Conservation (phyloP, 179 eudicot genomes). For the Beta lomatogona region DNA sequence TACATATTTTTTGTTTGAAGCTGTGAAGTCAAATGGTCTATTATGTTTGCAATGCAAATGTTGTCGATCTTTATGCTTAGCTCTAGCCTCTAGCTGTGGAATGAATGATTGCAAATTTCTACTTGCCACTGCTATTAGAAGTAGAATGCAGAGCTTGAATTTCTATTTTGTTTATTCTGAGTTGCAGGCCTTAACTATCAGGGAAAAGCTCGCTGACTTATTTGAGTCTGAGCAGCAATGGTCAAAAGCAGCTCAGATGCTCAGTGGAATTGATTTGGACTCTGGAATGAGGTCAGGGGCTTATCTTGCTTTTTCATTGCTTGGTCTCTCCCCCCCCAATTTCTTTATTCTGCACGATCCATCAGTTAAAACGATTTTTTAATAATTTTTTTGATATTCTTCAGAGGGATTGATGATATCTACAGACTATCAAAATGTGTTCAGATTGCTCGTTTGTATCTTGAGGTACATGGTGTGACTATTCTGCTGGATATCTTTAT, state of each 20-base stretch:
- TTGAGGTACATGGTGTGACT: conserved; percentile 62
- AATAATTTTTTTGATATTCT: conserved; percentile 7
- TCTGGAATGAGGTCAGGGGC: conserved; percentile 82
- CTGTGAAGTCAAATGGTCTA: background rate
- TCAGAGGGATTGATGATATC: conserved; percentile 88
- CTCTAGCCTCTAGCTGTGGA: too few species aligned
- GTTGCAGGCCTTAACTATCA: conserved; percentile 72
- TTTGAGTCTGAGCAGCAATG: conserved; percentile 91
- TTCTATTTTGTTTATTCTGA: background rate
- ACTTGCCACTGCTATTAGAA: background rate
- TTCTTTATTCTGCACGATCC: background rate
- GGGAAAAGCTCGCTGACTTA: conserved; percentile 93
- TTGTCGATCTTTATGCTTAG: background rate
- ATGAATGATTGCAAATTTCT: too few species aligned
- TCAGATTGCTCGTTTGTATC: conserved; percentile 93
- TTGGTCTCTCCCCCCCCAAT: background rate
- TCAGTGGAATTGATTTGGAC: conserved; percentile 96
- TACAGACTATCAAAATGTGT: conserved; percentile 94
- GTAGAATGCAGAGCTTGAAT: background rate
- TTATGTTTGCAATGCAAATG: background rate
- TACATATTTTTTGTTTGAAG: background rate
- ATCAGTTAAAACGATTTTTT: background rate
- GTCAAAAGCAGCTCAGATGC: conserved; percentile 99
- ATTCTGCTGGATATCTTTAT: background rate
- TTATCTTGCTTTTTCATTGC: background rate